Evolutionary conservation across 192 early-diverging fungal species (phyloP).

Genomic region (Lobosporangium transversale): DNA sequence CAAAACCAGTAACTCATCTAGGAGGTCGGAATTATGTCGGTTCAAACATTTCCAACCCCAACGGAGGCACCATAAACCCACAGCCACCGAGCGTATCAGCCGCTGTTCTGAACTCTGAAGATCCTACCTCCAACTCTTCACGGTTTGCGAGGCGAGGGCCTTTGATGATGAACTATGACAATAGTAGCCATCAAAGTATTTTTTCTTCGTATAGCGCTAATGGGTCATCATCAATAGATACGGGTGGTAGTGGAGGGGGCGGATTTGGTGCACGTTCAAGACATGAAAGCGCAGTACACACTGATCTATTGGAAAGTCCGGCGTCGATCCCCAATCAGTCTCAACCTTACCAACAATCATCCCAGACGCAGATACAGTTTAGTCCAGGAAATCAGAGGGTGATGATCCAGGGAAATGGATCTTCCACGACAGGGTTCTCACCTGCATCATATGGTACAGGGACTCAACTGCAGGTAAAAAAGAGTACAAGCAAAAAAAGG

Average conservation of each 20-base stretch:
- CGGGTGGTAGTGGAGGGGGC: background rate
- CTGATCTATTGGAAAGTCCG: background rate
- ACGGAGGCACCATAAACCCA: too few species aligned
- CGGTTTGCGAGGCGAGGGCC: conserved; percentile 42
- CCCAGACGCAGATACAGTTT: conserved; percentile 19
- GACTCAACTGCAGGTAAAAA: conserved; percentile 15
- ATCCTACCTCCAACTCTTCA: conserved; percentile 14
- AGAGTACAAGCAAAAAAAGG: background rate
- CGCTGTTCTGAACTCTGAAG: background rate
- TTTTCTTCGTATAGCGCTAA: too few species aligned
- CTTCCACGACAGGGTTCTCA: too few species aligned
- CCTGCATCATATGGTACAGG: too few species aligned
- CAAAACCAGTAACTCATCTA: conserved; percentile 9
- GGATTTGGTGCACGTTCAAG: conserved; percentile 8
- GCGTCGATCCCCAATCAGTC: too few species aligned
- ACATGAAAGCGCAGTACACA: background rate
- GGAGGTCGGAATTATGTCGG: too few species aligned
- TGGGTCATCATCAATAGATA: too few species aligned
- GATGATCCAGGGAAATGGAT: too few species aligned
- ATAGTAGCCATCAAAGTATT: background rate
- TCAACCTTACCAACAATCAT: background rate
- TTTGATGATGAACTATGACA: conserved; percentile 21
- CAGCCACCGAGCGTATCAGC: too few species aligned
- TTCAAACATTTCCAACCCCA: too few species aligned
- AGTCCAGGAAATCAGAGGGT: conserved; percentile 20